Conservation (phyloP, 208 protist species). For the Blastocrithidia nonstop region DNA sequence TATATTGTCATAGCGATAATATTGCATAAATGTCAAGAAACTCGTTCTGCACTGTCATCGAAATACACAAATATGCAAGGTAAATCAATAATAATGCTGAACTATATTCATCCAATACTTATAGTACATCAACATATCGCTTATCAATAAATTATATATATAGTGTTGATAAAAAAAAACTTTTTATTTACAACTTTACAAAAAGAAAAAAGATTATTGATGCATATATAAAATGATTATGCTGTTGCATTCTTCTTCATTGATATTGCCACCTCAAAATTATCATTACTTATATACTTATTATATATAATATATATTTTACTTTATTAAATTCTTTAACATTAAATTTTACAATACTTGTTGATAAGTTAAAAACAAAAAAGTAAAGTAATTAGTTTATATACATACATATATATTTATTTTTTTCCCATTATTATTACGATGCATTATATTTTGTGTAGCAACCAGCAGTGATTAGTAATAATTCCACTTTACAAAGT, state of each 20-base stretch:
- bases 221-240: neutral
- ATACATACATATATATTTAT: no score
- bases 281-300: neutral
- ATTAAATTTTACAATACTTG: no score
- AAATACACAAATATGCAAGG: neutral
- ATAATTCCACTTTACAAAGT: no score
- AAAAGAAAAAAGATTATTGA: neutral
- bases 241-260: neutral
- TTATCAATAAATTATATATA: neutral
- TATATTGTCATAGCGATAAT: neutral
- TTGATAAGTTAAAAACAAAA: no score
- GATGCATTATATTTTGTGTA: no score
- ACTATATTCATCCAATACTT: neutral
- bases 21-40: neutral
- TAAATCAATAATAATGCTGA: conserved; percentile 1
- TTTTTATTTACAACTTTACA: no score
- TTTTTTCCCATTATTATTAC: no score
- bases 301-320: conserved; percentile 1
- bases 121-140: neutral
- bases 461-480: no score
- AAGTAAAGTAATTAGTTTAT: no score
- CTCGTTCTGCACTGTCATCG: neutral
- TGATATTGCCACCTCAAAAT: neutral
- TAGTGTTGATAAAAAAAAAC: no score
- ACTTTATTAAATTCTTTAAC: conserved; percentile 5